Conservation (phyloP, 139 green algal species). For the Chlamydomonas sp. region DNA sequence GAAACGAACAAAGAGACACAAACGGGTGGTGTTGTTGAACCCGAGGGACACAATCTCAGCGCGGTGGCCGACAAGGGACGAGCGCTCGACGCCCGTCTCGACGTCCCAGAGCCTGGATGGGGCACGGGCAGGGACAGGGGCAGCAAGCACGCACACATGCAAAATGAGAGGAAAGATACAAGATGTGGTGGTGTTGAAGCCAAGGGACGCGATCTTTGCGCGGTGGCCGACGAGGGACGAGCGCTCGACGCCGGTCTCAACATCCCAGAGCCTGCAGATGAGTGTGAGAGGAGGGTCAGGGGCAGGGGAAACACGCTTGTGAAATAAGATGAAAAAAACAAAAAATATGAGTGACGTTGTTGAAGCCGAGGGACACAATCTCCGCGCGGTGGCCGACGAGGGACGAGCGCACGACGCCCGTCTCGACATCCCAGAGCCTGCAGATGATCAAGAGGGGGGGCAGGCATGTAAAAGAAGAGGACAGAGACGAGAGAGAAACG, state of each 20-base stretch:
- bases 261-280: slow-evolving; percentile 73
- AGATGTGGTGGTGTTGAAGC: slow-evolving; percentile 69
- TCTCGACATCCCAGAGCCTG: slow-evolving; percentile 72
- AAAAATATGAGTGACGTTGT: too few species aligned
- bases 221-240: slow-evolving; percentile 48
- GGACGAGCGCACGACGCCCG: slow-evolving; percentile 43
- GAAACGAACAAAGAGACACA: too few species aligned
- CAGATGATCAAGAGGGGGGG: too few species aligned
- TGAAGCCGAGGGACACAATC: slow-evolving; percentile 65
- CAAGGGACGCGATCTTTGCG: slow-evolving; percentile 62
- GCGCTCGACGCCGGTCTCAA: slow-evolving; percentile 52
- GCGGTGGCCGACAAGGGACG: slow-evolving; percentile 47
- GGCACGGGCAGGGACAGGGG: too few species aligned
- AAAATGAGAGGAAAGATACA: too few species aligned
- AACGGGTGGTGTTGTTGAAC: too few species aligned
- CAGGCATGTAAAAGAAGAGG: too few species aligned
- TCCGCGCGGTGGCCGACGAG: slow-evolving; percentile 56
- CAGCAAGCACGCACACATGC: too few species aligned
- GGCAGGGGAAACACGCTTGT: too few species aligned
- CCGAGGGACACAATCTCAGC: slow-evolving; percentile 64
- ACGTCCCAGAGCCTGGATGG: slow-evolving; percentile 76
- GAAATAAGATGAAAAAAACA: too few species aligned
- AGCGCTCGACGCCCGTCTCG: slow-evolving; percentile 49
- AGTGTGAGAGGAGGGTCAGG: too few species aligned
- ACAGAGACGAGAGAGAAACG: too few species aligned